Evolutionary conservation across 2,329 filamentous ascomycete genomes (phyloP).

Genomic region (Colletotrichum euphorbiae): DNA sequence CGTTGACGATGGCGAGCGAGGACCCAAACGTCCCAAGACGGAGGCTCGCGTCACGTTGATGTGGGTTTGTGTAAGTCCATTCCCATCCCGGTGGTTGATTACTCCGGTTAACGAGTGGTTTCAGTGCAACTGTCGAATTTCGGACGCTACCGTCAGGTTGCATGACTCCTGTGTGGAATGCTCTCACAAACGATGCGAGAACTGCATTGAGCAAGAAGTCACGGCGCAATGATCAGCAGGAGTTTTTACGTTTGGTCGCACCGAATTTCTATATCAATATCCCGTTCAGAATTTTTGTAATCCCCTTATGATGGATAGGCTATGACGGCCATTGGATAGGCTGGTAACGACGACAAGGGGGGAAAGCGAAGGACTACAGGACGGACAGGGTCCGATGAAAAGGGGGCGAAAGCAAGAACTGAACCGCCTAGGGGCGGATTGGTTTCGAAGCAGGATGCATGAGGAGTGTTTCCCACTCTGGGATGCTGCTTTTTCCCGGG

Average conservation of each 20-base stretch:
- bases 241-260: neutral
- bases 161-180: constrained; percentile 24
- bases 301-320: neutral
- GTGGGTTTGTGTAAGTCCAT: constrained; percentile 48
- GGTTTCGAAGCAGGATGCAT: too few species aligned
- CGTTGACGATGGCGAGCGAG: constrained; percentile 33
- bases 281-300: neutral
- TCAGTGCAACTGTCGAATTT: constrained; percentile 26
- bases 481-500: too few species aligned
- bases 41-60: constrained; percentile 39
- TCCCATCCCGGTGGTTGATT: too few species aligned
- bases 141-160: constrained; percentile 4
- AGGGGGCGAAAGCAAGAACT: too few species aligned
- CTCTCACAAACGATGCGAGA: constrained; percentile 17
- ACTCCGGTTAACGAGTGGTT: neutral
- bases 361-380: too few species aligned
- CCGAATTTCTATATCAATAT: neutral
- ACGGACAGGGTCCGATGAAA: too few species aligned
- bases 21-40: constrained; percentile 29
- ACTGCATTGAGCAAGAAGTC: constrained; percentile 5
- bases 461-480: too few species aligned
- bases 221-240: neutral
- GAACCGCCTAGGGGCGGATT: too few species aligned
- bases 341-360: neutral
- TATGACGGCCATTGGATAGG: neutral